Percentiles rank a stretch among this genome's conserved stretches.
Evolutionary conservation across 78 protist species (phyloP).

Genomic region (Monocercomonoides exilis): DNA sequence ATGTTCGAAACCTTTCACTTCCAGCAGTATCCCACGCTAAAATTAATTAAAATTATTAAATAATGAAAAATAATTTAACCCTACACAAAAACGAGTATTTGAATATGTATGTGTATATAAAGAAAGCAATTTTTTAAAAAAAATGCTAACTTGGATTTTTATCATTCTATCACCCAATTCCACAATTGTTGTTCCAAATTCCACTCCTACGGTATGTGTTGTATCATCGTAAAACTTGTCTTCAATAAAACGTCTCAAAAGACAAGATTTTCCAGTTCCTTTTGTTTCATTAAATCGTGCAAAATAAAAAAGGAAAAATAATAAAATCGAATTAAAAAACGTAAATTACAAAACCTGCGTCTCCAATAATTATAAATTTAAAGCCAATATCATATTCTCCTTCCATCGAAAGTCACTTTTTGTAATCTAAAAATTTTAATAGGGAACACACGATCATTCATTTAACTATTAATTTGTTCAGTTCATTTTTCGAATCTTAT

Average conservation of each 20-base stretch:
- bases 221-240: background rate
- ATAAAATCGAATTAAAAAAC: background rate
- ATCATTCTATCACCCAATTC: background rate
- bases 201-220: background rate
- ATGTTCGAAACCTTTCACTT: constrained; percentile 59
- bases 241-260: background rate
- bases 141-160: background rate
- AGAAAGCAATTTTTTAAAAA: too few species aligned
- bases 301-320: background rate
- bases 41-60: background rate
- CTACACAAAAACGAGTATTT: too few species aligned
- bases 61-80: background rate
- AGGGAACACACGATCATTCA: too few species aligned
- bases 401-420: too few species aligned
- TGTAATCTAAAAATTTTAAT: too few species aligned
- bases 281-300: too few species aligned
- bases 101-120: too few species aligned
- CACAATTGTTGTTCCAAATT: background rate
- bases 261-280: constrained; percentile 6
- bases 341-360: background rate
- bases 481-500: too few species aligned
- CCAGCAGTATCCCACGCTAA: constrained; percentile 64
- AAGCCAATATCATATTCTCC: background rate
- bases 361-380: constrained; percentile 8
- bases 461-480: too few species aligned